Evolutionary conservation across 768 basidiomycete genomes (phyloP).

Genomic region (Cubamyces sp.): DNA sequence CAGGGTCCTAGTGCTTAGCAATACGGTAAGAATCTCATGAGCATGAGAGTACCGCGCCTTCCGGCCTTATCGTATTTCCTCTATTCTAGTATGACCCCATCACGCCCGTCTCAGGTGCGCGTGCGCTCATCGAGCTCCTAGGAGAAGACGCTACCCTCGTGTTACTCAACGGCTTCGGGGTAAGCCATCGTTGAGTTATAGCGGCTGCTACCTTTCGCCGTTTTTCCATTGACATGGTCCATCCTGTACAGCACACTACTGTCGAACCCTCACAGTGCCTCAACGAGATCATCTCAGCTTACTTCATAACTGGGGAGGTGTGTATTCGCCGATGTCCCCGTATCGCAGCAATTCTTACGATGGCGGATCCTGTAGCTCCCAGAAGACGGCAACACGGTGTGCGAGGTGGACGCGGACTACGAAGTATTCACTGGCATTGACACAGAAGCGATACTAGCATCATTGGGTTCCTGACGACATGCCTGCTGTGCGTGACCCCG

Average conservation of each 20-base stretch:
- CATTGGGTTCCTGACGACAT: background rate
- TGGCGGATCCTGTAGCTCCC: background rate
- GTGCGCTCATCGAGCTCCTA: constrained; percentile 12
- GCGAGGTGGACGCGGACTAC: constrained; percentile 7
- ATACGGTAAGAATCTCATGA: constrained; percentile 13
- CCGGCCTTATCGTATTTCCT: no score
- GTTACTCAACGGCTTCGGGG: constrained; percentile 20
- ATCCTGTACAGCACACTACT: constrained; percentile 6
- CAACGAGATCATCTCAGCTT: background rate
- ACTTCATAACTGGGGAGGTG: constrained; percentile 10
- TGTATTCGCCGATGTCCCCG: background rate
- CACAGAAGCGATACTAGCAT: constrained; percentile 1
- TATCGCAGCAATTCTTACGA: background rate
- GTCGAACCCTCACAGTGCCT: constrained; percentile 15
- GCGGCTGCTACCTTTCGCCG: no score
- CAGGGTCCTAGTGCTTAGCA: constrained; percentile 24
- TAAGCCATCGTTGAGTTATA: background rate
- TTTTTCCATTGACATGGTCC: background rate
- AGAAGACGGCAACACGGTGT: background rate
- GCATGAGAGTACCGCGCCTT: no score
- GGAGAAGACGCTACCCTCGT: constrained; percentile 19
- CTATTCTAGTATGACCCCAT: constrained; percentile 18
- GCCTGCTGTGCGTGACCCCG: no score
- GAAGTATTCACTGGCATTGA: constrained; percentile 9
- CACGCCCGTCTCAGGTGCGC: constrained; percentile 23